Conservation (phyloP, 2,329 filamentous ascomycete genomes). For the Nemania serpens region DNA sequence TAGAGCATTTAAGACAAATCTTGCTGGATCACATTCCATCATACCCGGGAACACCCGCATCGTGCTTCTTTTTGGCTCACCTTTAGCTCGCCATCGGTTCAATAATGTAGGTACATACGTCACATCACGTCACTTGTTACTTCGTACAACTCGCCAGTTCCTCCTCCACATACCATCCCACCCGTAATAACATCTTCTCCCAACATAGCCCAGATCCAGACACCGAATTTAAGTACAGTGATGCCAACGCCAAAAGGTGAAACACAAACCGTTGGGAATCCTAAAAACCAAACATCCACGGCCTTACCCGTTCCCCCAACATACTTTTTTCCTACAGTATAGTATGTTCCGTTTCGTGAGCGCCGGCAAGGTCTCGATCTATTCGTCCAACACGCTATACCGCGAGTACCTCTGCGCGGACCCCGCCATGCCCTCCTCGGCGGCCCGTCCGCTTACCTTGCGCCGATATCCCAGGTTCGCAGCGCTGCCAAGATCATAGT, state of each 20-base stretch:
- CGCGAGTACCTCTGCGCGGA: slow-evolving; percentile 31
- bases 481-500: slow-evolving; percentile 47
- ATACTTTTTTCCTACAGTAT: neutral
- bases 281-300: slow-evolving; percentile 6
- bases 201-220: slow-evolving; percentile 9
- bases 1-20: neutral
- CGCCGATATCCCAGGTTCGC: slow-evolving; percentile 46
- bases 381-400: slow-evolving; percentile 37
- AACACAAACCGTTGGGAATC: slow-evolving; percentile 17
- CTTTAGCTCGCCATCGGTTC: no score
- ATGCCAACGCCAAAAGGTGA: slow-evolving; percentile 13
- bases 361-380: neutral
- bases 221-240: slow-evolving; percentile 9
- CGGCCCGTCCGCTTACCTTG: slow-evolving; percentile 74
- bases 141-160: no score
- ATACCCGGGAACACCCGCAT: neutral
- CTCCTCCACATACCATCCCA: no score
- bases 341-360: neutral
- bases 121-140: no score
- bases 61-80: neutral
- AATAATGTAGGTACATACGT: no score
- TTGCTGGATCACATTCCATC: neutral
- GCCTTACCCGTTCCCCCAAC: neutral
- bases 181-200: neutral
- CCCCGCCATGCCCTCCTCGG: slow-evolving; percentile 68